Evolutionary conservation across 1,284 basidiomycete species (phyloP), one percentile per base, ranked within the genome.

Genomic region (Moesziomyces aphidis): DNA sequence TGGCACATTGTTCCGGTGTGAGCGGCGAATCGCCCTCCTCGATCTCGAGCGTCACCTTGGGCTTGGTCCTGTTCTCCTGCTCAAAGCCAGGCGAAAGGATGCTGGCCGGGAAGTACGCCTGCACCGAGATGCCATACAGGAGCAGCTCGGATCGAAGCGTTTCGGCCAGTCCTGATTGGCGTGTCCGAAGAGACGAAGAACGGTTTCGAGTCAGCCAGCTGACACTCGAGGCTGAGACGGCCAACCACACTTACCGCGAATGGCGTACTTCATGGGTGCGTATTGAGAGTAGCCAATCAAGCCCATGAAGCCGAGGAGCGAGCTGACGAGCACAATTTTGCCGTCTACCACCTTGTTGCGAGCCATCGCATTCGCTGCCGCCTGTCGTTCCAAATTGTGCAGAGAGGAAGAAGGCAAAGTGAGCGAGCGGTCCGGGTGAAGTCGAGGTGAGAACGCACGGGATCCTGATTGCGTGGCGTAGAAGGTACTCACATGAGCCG

Each of bases 231-330:
- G 81, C 52, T 77, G 26, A 34, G 28, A 15, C 36, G 34, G 28
- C 31, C 7, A 15, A 28, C 22, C 19, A 43, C 28, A 66, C 76
- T 36, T 66, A 93, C 94, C 95, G 86, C 94, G 88, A 17, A 97
- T 85, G 11, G 96, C 96, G 78, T 92, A 91, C 85, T 97, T 98
- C 51, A 90, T 92, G 0, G 95, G 94, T 1, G 92, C 87, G 84
- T 99, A 98, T 2, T 91, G 89, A 4, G 91, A 88, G 79, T 92
- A 98, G 0, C 96, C 95, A 19, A 93, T 87, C 53, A 97, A 88
- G 1, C 90, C 89, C 87, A 94, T 91, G 75, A 92, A 90, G 0
- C 91, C 92, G 17, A 96, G 85, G n/a, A 91, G 89, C 0, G 93
- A 95, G 9, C 91, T 91, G 23, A 93, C 90, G 53, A 98, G 90